Conservation (phyloP, 176 grass and related monocot genomes). For the Cocos nucifera region DNA sequence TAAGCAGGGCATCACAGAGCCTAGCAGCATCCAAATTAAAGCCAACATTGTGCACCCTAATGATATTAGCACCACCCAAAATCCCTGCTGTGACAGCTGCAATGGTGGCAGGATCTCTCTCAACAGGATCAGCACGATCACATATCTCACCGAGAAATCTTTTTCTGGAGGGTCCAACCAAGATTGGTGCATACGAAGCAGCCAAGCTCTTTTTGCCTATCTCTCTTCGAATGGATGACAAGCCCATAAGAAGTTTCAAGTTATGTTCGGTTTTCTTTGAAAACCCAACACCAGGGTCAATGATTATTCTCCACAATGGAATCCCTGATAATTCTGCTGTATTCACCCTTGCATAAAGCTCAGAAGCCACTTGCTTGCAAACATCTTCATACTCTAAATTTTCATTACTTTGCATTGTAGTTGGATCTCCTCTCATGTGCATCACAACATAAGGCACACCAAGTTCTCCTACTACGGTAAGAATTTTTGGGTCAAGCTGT, state of each 20-base stretch:
- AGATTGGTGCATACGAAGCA: conserved; percentile 60
- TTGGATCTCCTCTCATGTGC: conserved; percentile 83
- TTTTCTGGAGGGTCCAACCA: conserved; percentile 75
- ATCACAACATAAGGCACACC: conserved; percentile 75
- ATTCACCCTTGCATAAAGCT: conserved; percentile 43
- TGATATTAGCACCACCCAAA: conserved; percentile 67
- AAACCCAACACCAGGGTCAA: conserved; percentile 88
- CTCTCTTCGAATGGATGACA: conserved; percentile 46
- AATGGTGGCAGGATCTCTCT: conserved; percentile 59
- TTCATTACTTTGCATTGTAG: conserved; percentile 68
- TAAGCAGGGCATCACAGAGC: conserved; percentile 31
- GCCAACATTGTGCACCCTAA: conserved; percentile 67
- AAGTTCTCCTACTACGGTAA: conserved; percentile 54
- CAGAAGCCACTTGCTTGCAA: conserved; percentile 63
- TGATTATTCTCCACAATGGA: conserved; percentile 73
- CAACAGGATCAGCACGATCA: conserved; percentile 29
- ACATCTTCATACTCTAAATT: conserved; percentile 66
- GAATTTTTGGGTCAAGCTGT: conserved; percentile 59
- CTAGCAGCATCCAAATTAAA: conserved; percentile 53
- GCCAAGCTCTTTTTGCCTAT: conserved; percentile 52
- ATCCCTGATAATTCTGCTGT: conserved; percentile 58
- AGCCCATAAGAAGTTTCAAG: conserved; percentile 41
- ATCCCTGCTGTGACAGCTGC: conserved; percentile 33
- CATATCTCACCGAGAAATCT: conserved; percentile 70
- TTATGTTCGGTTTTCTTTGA: conserved; percentile 59